Evolutionary conservation across 1,284 basidiomycete genomes (phyloP), one percentile per base, ranked within the genome.

Genomic region (Vanrija sp.): DNA sequence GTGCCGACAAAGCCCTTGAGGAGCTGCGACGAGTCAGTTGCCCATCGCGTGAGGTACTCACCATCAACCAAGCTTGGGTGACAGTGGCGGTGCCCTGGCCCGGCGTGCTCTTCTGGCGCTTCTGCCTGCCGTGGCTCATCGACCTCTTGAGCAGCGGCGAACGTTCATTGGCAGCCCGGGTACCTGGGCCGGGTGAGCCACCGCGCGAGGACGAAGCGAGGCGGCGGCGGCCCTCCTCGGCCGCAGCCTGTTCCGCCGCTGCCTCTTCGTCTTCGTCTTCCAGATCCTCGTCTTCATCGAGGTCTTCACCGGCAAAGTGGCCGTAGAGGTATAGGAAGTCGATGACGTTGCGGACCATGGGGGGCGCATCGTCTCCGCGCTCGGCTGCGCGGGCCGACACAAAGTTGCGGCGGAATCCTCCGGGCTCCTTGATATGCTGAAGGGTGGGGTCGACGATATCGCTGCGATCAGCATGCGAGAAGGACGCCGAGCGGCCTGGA

Each of bases 1-100:
- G 95, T 99, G 19, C 95, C 95, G 47, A 99, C 86, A 68, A 99
- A 98, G 0, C 90, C 87, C 76, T 98, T 98, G 57, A 96, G 77
- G 53, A 96, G 77, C 90, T 92, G 58, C 20, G 41, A 12, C 31
- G 39, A 31, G 24, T 51, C 38, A 45, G 57, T 51, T 15, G 22
- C 36, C 35, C 47, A 44, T 18, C 6, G 16, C 12, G 27, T 46
- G 35, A 19, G 19, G 49, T 20, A 71, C 81, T 47, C 64, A 88
- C 89, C 91, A 96, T 95, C 42, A 96, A 78, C 12, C 92, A 84
- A 8, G 92, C 92, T 72, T 96, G 89, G 1, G 86, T 84, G 7
- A 92, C 85, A 8, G 86, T 89, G 6, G 92, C 92, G 59, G 89
- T 89, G 3, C 92, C 92, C 47, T 83, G 83, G 6, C 79, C 77